Conservation (phyloP, 108 stramenopile genomes). For the Nitzschia sp. region DNA sequence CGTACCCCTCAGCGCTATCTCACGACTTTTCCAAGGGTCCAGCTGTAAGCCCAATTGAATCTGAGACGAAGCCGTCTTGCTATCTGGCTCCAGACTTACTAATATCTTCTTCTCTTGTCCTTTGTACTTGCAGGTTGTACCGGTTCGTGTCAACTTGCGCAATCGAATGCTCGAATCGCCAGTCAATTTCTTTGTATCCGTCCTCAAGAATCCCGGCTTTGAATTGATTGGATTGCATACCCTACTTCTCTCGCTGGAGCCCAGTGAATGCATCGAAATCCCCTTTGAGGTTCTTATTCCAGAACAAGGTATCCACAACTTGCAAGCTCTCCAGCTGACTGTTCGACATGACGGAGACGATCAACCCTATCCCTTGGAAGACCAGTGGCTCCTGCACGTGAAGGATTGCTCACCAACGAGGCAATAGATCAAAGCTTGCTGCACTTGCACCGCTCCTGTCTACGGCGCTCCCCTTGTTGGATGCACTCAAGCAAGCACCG, state of each 20-base stretch:
- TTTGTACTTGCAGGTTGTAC: slow-evolving; percentile 43
- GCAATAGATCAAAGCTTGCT: too few relatives aligned
- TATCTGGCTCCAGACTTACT: too few relatives aligned
- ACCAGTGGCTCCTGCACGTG: slow-evolving; percentile 23
- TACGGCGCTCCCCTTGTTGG: too few relatives aligned
- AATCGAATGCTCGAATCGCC: slow-evolving; percentile 56
- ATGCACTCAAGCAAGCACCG: too few relatives aligned
- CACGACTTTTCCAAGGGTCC: slow-evolving; percentile 69
- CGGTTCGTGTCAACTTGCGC: slow-evolving; percentile 52
- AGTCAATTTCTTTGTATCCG: slow-evolving; percentile 62
- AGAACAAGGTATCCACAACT: slow-evolving; percentile 62
- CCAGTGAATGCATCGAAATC: slow-evolving; percentile 57
- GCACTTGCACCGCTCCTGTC: too few relatives aligned
- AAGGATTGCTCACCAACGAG: slow-evolving; percentile 1
- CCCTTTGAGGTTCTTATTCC: slow-evolving; percentile 63
- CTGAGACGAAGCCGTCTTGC: too few relatives aligned
- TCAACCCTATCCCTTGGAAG: neutral
- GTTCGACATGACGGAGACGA: slow-evolving; percentile 1
- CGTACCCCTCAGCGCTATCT: slow-evolving; percentile 42
- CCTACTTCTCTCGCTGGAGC: slow-evolving; percentile 41
- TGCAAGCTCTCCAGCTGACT: slow-evolving; percentile 51
- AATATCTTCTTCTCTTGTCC: too few relatives aligned
- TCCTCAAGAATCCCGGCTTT: slow-evolving; percentile 45
- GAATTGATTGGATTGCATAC: slow-evolving; percentile 61
- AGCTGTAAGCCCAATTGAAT: slow-evolving; percentile 42